phyloP scores from a whole-genome alignment of 2,329 filamentous ascomycete species.

The Aspergillus versicolor region DNA sequence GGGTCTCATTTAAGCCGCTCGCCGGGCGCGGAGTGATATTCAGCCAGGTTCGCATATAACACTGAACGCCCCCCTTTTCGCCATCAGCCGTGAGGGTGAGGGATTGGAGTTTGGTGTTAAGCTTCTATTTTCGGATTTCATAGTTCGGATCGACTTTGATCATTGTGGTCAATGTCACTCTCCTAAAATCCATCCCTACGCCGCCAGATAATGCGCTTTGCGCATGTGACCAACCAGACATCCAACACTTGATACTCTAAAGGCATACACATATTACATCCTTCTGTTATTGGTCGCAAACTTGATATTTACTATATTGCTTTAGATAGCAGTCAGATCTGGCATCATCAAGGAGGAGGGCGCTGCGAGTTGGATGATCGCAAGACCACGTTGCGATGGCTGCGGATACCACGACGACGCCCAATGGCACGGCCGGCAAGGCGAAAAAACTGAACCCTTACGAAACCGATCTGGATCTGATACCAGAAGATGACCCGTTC shows the following conservation, averaged over 20 bases:
- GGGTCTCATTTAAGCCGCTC: background rate
- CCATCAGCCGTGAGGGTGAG: background rate
- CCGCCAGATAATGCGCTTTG: constrained; percentile 14
- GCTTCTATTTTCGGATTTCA: background rate
- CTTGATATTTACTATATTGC: too few relatives aligned
- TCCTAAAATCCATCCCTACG: background rate
- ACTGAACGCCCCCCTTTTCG: background rate
- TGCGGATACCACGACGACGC: constrained; percentile 20
- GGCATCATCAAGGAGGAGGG: background rate
- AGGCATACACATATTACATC: background rate
- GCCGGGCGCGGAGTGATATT: background rate
- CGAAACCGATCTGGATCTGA: constrained; percentile 32
- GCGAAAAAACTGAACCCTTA: constrained; percentile 29
- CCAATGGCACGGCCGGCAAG: constrained; percentile 21
- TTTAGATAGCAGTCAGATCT: background rate
- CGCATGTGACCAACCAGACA: constrained; percentile 7
- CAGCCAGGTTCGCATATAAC: background rate
- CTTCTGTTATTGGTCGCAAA: background rate
- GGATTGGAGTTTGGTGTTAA: background rate
- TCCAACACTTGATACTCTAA: constrained; percentile 1
- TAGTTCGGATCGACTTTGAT: background rate
- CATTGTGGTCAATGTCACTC: background rate
- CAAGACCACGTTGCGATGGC: constrained; percentile 18
- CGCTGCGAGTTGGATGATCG: background rate
- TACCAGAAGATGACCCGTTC: constrained; percentile 36